Evolutionary conservation across 371 early-diverging fungal genomes (phyloP).

Genomic region (Syncephalastrum monosporum): DNA sequence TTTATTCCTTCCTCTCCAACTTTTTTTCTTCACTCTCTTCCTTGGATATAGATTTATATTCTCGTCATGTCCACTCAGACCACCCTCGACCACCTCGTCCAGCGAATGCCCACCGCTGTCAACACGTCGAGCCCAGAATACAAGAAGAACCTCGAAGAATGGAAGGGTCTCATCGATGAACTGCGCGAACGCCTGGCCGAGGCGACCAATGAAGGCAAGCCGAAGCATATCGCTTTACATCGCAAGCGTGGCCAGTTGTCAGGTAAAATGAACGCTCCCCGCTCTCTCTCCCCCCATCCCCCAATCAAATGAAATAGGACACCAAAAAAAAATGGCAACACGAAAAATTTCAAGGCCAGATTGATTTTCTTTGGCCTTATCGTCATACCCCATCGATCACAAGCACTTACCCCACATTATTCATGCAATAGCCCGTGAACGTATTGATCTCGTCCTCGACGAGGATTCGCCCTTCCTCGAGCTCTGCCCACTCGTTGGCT

Average conservation of each 20-base stretch:
- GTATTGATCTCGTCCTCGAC: conserved; percentile 68
- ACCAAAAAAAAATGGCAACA: neutral
- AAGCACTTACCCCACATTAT: neutral
- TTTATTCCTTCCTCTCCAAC: conserved; percentile 2
- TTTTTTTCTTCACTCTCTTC: neutral
- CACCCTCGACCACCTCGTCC: conserved; percentile 37
- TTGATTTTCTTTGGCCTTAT: neutral
- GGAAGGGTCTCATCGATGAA: conserved; percentile 53
- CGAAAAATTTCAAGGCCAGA: conserved; percentile 3
- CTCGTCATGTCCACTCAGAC: conserved; percentile 35
- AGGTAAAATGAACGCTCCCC: conserved; percentile 29
- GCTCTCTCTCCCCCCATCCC: neutral
- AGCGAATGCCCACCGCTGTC: conserved; percentile 31
- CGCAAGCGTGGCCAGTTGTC: conserved; percentile 65
- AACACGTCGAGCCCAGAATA: conserved; percentile 49
- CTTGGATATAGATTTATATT: neutral
- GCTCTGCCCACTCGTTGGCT: conserved; percentile 69
- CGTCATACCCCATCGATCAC: neutral
- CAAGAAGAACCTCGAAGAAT: conserved; percentile 58
- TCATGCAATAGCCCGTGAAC: conserved; percentile 54
- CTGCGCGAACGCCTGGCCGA: conserved; percentile 57
- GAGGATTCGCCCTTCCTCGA: conserved; percentile 77
- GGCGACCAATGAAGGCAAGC: conserved; percentile 60
- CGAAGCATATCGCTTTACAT: conserved; percentile 58
- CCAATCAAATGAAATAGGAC: neutral